Percentiles rank a stretch among this genome's conserved stretches.
Evolutionary conservation across 1,139 yeast species (phyloP).

Genomic region (Blastobotrys capitulatus): DNA sequence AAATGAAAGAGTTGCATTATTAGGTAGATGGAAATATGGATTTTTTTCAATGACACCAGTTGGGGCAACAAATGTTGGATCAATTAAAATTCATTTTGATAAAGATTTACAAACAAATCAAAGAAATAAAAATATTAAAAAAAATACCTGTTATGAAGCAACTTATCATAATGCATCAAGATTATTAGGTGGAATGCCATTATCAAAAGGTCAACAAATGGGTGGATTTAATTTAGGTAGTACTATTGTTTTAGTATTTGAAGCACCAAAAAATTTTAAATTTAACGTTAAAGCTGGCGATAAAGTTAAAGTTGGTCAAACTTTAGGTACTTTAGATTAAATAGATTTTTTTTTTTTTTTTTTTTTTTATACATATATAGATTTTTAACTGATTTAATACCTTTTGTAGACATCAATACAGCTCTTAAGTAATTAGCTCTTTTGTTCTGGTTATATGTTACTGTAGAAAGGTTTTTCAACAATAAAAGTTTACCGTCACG

Average conservation of each 20-base stretch:
- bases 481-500: no score
- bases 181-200: slow-evolving; percentile 82
- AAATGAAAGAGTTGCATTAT: slow-evolving; percentile 90
- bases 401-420: neutral
- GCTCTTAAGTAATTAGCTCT: no score
- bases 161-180: slow-evolving; percentile 78
- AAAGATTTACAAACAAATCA: slow-evolving; percentile 78
- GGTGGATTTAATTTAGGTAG: slow-evolving; percentile 97
- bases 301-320: slow-evolving; percentile 79
- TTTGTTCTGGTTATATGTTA: no score
- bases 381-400: neutral
- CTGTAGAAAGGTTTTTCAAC: no score
- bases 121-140: slow-evolving; percentile 43
- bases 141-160: slow-evolving; percentile 87
- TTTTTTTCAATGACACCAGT: slow-evolving; percentile 99
- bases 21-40: slow-evolving; percentile 96
- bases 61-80: slow-evolving; percentile 98
- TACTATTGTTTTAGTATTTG: slow-evolving; percentile 92
- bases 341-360: no score
- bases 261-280: slow-evolving; percentile 76
- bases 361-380: no score
- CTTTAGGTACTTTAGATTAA: slow-evolving; percentile 45
- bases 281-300: slow-evolving; percentile 69
- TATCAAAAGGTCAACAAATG: slow-evolving; percentile 88
- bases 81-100: slow-evolving; percentile 88